Base-by-base conservation (phyloP, 441 rosid genomes). In the Euphorbia corollata region DNA sequence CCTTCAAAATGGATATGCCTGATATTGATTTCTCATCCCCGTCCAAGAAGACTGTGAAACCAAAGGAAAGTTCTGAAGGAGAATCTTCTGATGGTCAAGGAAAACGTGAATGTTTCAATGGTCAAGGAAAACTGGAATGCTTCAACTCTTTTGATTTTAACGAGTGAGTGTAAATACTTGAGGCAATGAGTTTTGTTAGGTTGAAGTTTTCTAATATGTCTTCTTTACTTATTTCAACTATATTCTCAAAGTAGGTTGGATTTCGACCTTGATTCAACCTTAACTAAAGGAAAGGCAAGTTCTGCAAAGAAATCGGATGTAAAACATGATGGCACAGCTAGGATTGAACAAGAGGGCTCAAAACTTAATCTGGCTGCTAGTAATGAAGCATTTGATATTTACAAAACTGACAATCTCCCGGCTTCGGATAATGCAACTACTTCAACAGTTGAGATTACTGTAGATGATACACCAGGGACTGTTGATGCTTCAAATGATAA, bases 21-120 rank as follows among this genome's bases (percentile, higher is more conserved):
- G 97, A 87, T 70, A 84, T 91, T 83, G 96, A 88, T 77, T 88
- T 91, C 81, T 80, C 92, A 61, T 69, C 82, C 72, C 79, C 91
- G 63, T 66, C 86, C 51, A 78, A 79, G 70, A 80, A 79, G 68
- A 58, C 76, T 73, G 68, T 83, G 70, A 84, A 84, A 71, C 30
- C 74, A 43, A 87, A 83, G 79, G 88, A 77, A 47, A 80, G 70
- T 71, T 71, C 82, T 73, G 81, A 81, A 61, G 87, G 80, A 65
- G 88, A 82, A 72, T 66, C 78, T 62, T 61, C 81, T 19, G 73
- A 59, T 6, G 80, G 73, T 71, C 78, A 71, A 74, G 78, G 73
- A 72, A 85, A 82, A 79, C 71, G 69, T 38, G 83, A 81, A 59
- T 38, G 39, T 45, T 88, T 88, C 74, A 41, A 53, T 6, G 80